Base-by-base conservation (phyloP, 306 rosid species). In the Dicorynia guianensis region DNA sequence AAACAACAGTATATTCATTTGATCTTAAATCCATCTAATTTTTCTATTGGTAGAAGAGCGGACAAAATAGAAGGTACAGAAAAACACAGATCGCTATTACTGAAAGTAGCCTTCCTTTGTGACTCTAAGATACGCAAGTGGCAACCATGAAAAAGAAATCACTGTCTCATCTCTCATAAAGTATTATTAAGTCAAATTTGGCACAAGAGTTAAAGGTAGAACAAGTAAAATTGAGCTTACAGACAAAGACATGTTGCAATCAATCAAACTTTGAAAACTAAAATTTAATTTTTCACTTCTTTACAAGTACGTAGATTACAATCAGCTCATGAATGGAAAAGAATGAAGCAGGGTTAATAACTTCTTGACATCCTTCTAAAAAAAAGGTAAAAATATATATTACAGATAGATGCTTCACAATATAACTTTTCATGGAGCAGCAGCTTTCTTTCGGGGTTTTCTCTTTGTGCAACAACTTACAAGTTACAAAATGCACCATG, bases 281-380 rank as follows among this genome's bases (percentile, higher is more conserved):
- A 35, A 76, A 77, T 78, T 70, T 63, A 76, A 65, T 55, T 57
- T 68, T 70, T 25, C 79, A 53, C 69, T 19, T 48, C 30, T 76
- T 82, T 78, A 69, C 52, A 73, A 12, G 69, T 76, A 73, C 56
- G 52, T 63, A 25, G 30, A 65, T 76, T 83, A 66, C 76, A 72
- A 75, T 63, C 80, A 77, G 73, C 49, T 57, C 75, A 87, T 82
- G 77, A 87, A 85, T 81, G 79, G 60, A 67, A 81, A 84, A 87
- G 91, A 89, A 91, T 82, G 82, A 65, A 61, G 70, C 19, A 69
- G 78, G 53, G 50, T 42, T 62, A 68, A 74, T 62, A 79, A 63
- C 30, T 25, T 25, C 66, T 34, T 40, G 35, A 25, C 15, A 67
- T 81, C 75, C 76, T 69, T 75, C 55, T 75, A 75, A 80, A 67